Percentiles rank a stretch among this genome's conserved stretches.
phyloP scores from a whole-genome alignment of 305 asterid genomes.

The Fraxinus paxiana region DNA sequence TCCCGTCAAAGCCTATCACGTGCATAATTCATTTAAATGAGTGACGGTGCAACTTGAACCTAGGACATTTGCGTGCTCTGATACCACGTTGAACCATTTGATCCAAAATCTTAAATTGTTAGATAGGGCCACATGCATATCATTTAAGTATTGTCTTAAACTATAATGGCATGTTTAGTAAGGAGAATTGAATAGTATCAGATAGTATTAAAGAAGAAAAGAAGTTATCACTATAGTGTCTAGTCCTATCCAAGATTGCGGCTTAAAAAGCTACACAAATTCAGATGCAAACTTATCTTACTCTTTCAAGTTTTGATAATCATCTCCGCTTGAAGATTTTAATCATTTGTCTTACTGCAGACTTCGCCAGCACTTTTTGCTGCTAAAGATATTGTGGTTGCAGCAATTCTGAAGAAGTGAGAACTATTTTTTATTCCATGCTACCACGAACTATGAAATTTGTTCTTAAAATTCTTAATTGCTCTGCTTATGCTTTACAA shows the following conservation, averaged over 20 bases:
- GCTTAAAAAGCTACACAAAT: neutral
- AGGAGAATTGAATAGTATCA: neutral
- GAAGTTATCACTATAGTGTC: neutral
- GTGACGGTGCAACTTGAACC: neutral
- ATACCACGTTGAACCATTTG: neutral
- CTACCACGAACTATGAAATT: constrained; percentile 17
- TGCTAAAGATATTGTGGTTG: constrained; percentile 55
- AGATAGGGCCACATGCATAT: neutral
- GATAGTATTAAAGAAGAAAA: neutral
- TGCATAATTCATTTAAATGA: neutral
- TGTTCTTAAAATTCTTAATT: constrained; percentile 14
- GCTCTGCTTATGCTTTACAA: constrained; percentile 20
- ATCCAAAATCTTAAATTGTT: neutral
- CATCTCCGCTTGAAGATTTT: constrained; percentile 20
- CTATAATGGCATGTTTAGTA: neutral
- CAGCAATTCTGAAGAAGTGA: constrained; percentile 80
- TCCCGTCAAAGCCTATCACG: neutral
- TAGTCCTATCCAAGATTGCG: neutral
- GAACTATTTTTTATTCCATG: constrained; percentile 25
- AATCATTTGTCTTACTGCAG: constrained; percentile 43
- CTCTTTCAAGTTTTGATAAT: neutral
- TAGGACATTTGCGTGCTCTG: neutral
- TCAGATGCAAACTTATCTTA: neutral
- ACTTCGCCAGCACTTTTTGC: constrained; percentile 75
- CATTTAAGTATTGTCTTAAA: neutral